Evolutionary conservation across 257 asterid genomes (phyloP).

Genomic region (Henckelia pumila): DNA sequence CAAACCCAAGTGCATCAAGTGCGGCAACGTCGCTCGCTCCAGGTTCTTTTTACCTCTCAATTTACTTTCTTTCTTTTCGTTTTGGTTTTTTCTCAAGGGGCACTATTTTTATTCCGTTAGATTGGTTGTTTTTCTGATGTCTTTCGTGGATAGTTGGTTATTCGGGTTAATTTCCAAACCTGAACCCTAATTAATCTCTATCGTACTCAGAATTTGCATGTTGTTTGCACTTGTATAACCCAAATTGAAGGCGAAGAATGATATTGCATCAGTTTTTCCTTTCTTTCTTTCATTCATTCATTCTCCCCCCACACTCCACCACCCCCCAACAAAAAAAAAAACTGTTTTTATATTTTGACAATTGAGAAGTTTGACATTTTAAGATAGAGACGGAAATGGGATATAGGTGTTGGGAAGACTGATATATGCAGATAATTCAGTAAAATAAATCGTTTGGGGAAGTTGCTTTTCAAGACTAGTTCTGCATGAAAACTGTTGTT

Average conservation of each 20-base stretch:
- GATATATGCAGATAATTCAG: background rate
- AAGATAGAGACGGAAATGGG: background rate
- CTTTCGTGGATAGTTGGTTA: background rate
- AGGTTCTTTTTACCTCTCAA: constrained; percentile 38
- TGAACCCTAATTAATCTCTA: background rate
- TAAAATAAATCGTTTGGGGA: background rate
- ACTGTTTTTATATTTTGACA: too few relatives aligned
- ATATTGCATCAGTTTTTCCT: too few relatives aligned
- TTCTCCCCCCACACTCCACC: too few relatives aligned
- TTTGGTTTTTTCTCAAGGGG: background rate
- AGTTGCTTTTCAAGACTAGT: background rate
- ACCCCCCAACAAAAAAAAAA: too few relatives aligned
- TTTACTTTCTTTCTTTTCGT: background rate
- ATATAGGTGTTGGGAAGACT: background rate
- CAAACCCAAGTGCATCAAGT: constrained; percentile 96
- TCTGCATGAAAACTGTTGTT: background rate
- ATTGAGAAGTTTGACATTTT: too few relatives aligned
- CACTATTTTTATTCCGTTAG: background rate
- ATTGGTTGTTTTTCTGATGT: constrained; percentile 16
- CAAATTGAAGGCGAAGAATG: too few relatives aligned
- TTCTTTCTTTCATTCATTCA: too few relatives aligned
- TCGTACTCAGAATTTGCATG: too few relatives aligned
- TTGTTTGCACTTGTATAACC: too few relatives aligned
- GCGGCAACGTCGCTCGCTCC: constrained; percentile 98
- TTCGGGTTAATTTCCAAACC: background rate